Evolutionary conservation across 1,139 yeast genomes (phyloP).

Genomic region (Keqinozyma sinolaborantium): DNA sequence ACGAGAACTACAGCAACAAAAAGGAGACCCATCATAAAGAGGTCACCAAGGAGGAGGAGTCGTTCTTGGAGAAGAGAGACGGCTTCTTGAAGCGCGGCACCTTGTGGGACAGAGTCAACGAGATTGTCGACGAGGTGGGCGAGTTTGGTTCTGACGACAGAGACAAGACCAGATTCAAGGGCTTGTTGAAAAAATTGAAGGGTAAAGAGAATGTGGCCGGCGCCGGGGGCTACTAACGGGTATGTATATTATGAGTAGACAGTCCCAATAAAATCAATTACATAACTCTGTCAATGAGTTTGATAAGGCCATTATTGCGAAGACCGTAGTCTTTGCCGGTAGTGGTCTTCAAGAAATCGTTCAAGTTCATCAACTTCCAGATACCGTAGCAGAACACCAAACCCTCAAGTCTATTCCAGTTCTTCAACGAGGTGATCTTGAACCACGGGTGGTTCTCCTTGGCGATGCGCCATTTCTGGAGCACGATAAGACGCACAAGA

Average conservation of each 20-base stretch:
- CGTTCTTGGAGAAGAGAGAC: slow-evolving; percentile 74
- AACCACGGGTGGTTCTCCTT: slow-evolving; percentile 39
- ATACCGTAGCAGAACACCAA: slow-evolving; percentile 34
- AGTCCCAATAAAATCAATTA: slow-evolving; percentile 6
- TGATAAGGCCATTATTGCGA: slow-evolving; percentile 15
- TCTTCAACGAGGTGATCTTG: slow-evolving; percentile 16
- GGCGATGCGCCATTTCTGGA: slow-evolving; percentile 42
- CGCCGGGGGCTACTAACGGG: slow-evolving; percentile 28
- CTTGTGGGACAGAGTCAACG: slow-evolving; percentile 83
- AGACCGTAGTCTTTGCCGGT: slow-evolving; percentile 15
- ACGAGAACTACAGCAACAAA: slow-evolving; percentile 86
- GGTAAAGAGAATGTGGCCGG: slow-evolving; percentile 77
- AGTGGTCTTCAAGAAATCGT: slow-evolving; percentile 24
- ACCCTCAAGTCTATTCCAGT: slow-evolving; percentile 37
- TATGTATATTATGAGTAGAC: neutral
- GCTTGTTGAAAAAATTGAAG: slow-evolving; percentile 58
- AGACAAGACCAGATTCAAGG: slow-evolving; percentile 73
- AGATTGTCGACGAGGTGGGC: slow-evolving; percentile 43
- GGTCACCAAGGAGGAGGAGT: slow-evolving; percentile 66
- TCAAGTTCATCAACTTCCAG: slow-evolving; percentile 38
- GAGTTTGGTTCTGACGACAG: slow-evolving; percentile 45
- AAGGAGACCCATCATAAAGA: slow-evolving; percentile 68
- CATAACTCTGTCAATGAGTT: slow-evolving; percentile 19
- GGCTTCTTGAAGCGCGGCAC: slow-evolving; percentile 72
- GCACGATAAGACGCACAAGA: slow-evolving; percentile 29